Evolutionary conservation across 805 yeast genomes (phyloP), one percentile per base, ranked within the genome.

Genomic region (Candida orba): DNA sequence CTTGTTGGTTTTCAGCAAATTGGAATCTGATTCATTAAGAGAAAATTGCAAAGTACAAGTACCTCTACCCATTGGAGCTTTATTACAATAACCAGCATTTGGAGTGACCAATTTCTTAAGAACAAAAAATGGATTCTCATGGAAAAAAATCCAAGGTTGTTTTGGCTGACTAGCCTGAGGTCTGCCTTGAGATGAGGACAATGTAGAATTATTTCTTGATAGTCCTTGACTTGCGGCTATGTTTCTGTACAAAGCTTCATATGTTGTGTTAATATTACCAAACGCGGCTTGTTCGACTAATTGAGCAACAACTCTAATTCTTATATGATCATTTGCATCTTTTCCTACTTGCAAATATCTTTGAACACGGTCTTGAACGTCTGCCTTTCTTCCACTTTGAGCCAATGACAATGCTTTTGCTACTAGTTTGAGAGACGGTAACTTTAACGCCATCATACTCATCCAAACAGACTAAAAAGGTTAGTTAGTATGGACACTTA

Each of bases 341-440:
- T 57, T 53, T 1, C 78, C 78, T 36, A 63, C 66, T 25, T 64
- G 63, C 32, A 79, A 50, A 50, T 66, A 73, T n/a, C 62, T 64
- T 40, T 64, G 57, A 7, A 86, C 60, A 30, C 88, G 67, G 31
- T 76, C 78, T 42, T 72, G 72, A 13, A 85, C 60, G 30, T 76
- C 82, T 18, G 72, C 71, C 60, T 86, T 87, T 33, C 78, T 65
- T 1, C 93, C 95, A 6, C 71, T 54, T 9, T 66, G 52, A 2
- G 76, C 61, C 17, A 81, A 59, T 2, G 73, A 72, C 15, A 79
- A 54, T 2, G 78, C 54, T 36, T 75, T 66, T 31, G 81, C 73
- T 1, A 81, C 54, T 17, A 64, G 69, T 58, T 79, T 80, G 43
- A 81, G 65, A 43, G 74, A 76, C 0, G 71, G 61, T 2, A 79